These are phyloP conservation scores for Saturnispora ahearnii DNA, from an alignment of 805 yeast species.

Conservation along the genomic window DNA sequence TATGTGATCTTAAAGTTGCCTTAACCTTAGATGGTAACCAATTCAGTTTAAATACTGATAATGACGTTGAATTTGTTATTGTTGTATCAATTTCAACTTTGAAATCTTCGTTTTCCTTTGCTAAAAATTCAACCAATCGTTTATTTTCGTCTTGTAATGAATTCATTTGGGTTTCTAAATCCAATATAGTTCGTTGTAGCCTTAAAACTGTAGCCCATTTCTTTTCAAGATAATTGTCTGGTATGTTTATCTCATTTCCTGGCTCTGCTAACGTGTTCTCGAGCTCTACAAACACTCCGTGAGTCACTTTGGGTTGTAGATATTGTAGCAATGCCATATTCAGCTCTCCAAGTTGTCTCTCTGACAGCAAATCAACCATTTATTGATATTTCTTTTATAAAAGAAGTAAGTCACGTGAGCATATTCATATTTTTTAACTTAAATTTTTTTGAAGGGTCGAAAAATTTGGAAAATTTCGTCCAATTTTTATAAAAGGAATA, in stretches of 20 bases:
- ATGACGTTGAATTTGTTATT: background rate
- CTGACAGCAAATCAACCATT: constrained; percentile 1
- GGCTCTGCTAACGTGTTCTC: background rate
- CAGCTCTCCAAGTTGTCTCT: constrained; percentile 20
- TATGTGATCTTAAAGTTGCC: constrained; percentile 43
- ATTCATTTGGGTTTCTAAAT: constrained; percentile 51
- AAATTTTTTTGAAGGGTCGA: background rate
- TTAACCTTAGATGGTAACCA: constrained; percentile 57
- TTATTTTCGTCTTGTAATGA: constrained; percentile 36
- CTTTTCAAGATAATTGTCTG: constrained; percentile 42
- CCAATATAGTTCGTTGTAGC: constrained; percentile 64
- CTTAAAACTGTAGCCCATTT: constrained; percentile 85
- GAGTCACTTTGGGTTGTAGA: constrained; percentile 12
- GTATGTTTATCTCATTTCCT: constrained; percentile 16
- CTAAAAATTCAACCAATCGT: constrained; percentile 11
- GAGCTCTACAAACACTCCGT: background rate
- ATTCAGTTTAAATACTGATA: constrained; percentile 25
- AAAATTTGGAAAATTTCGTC: background rate
- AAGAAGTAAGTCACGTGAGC: constrained; percentile 3
- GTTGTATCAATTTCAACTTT: background rate
- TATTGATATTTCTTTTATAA: background rate
- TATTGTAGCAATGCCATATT: constrained; percentile 29
- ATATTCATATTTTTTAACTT: background rate
- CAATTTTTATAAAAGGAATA: background rate
- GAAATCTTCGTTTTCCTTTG: background rate